Conservation (phyloP, 176 grass and related monocot genomes). For the Typha latifolia region DNA sequence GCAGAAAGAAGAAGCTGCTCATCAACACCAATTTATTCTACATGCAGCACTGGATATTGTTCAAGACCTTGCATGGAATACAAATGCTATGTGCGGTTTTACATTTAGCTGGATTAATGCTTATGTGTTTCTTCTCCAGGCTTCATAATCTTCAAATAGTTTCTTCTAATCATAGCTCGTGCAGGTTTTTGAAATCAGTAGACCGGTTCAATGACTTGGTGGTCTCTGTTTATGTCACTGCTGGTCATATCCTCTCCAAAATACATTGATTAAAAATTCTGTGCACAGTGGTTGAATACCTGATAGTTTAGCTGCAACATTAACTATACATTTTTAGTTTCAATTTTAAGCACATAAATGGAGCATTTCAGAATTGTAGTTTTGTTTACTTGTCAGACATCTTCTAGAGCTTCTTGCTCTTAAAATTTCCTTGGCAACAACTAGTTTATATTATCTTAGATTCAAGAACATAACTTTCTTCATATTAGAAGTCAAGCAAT, state of each 20-base stretch:
- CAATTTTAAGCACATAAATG: neutral
- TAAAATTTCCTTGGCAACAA: no score
- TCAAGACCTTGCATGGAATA: slow-evolving; percentile 62
- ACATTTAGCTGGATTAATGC: slow-evolving; percentile 5
- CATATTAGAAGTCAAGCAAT: neutral
- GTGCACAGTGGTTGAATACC: neutral
- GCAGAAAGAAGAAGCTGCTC: slow-evolving; percentile 54
- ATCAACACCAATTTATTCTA: slow-evolving; percentile 56
- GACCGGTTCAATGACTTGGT: slow-evolving; percentile 66
- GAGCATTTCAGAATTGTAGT: no score
- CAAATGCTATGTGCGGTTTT: slow-evolving; percentile 47
- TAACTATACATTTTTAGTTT: neutral
- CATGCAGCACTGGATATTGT: slow-evolving; percentile 60
- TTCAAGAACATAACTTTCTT: neutral
- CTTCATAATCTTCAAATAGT: neutral
- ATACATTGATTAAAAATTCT: neutral
- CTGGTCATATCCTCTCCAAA: slow-evolving; percentile 58
- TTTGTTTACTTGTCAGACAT: no score
- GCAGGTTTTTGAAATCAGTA: slow-evolving; percentile 73
- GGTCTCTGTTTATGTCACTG: slow-evolving; percentile 67
- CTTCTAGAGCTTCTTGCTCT: no score
- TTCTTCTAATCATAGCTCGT: slow-evolving; percentile 1
- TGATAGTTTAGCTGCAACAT: neutral
- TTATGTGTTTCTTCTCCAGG: slow-evolving; percentile 14
- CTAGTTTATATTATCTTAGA: no score